Conservation (phyloP, 1,284 basidiomycete species). For the Cutaneotrichosporon sp. region DNA sequence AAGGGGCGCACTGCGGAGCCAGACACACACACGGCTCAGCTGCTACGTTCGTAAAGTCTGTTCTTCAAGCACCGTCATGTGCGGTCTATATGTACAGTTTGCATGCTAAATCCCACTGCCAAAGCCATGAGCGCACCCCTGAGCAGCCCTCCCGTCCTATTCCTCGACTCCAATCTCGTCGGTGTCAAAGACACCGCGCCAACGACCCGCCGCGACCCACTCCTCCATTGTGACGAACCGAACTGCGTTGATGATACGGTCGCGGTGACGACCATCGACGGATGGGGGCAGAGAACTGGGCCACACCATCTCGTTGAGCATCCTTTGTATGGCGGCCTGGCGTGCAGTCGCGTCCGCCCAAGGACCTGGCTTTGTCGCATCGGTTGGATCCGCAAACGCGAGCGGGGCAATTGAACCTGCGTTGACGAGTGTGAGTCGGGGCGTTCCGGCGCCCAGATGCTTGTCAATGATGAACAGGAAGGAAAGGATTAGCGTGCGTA, state of each 20-base stretch:
- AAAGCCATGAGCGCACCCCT: too few relatives aligned
- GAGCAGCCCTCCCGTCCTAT: too few relatives aligned
- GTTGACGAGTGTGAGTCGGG: conserved; percentile 5
- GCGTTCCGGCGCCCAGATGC: neutral
- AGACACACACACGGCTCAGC: too few relatives aligned
- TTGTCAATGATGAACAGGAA: neutral
- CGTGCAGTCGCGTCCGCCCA: neutral
- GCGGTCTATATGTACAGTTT: too few relatives aligned
- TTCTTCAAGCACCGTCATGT: too few relatives aligned
- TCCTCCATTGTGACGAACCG: neutral
- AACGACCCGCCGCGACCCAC: neutral
- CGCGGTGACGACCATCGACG: neutral
- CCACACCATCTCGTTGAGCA: neutral
- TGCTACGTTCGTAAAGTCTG: too few relatives aligned
- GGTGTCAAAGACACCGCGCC: neutral
- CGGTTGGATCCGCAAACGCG: neutral
- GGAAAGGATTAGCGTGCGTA: neutral
- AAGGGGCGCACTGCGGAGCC: too few relatives aligned
- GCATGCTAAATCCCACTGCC: too few relatives aligned
- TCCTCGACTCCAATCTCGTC: neutral
- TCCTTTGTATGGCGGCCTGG: neutral
- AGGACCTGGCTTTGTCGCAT: neutral
- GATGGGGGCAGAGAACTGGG: neutral
- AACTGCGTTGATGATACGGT: neutral
- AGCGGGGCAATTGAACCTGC: neutral